Base-by-base conservation (phyloP, 1,284 basidiomycete species). In the Hypsizygus ulmarius region DNA sequence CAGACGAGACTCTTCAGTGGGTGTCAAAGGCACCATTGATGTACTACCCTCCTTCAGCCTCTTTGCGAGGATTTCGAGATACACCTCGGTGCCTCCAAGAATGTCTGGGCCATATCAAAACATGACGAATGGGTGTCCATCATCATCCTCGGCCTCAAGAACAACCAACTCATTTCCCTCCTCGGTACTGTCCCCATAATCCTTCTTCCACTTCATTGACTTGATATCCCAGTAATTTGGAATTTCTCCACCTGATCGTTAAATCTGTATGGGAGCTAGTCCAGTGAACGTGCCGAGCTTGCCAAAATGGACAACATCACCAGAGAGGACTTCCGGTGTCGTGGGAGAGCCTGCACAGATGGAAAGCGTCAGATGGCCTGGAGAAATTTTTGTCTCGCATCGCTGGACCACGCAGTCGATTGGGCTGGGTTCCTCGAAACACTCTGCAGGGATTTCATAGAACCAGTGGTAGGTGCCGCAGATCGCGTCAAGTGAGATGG, bases 401-500 rank as follows among this genome's bases (percentile, higher is more conserved):
- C n/a, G 5, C 19, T 11, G 21, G 7, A n/a, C n/a, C n/a, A n/a
- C 38, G 21, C 27, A 40, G 11, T n/a, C 14, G 14, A 40, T 6
- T 25, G 10, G 18, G 27, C 15, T 15, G n/a, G 39, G 39, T n/a
- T 40, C 39, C 1, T 19, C 19, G 27, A 8, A 40, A 14, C 14
- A 11, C 6, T 19, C 21, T 25, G 21, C 21, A 25, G 21, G 39
- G 14, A 40, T 28, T 25, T 40, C 21, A 19, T 39, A 39, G 37
- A 39, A 39, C 37, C 37, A 39, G 21, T 16, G 19, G 27, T 40
- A 40, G 10, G 39, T 27, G 14, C 39, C 39, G 27, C 39, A 40
- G 3, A 40, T 25, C 4, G 15, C 32, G 15, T 34, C 15, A 12
- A 34, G 32, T 15, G 32, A 34, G 5, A 34, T n/a, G 15, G 4